phyloP scores from a whole-genome alignment of 495 filamentous ascomycete genomes.

The Aspergillus steynii region DNA sequence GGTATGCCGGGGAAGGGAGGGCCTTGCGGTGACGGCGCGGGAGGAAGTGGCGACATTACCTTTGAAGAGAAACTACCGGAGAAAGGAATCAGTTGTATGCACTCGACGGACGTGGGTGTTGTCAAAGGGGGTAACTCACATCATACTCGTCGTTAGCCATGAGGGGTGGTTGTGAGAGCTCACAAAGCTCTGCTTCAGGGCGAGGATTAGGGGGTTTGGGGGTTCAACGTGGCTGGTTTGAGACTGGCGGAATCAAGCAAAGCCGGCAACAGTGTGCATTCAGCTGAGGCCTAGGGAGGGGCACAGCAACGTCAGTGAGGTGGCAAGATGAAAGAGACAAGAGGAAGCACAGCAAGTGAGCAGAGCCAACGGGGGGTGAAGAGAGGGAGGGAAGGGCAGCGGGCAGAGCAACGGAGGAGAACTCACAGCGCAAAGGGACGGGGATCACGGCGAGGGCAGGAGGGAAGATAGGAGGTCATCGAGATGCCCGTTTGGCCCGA shows the following conservation, averaged over 20 bases:
- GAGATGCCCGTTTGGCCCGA: conserved; percentile 20
- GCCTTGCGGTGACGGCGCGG: conserved; percentile 21
- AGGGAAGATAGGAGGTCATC: conserved; percentile 33
- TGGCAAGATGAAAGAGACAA: background rate
- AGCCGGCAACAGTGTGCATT: conserved; percentile 15
- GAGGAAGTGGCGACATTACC: conserved; percentile 56
- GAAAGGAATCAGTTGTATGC: conserved; percentile 18
- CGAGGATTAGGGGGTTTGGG: conserved; percentile 15
- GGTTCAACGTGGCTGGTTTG: conserved; percentile 23
- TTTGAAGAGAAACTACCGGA: conserved; percentile 96
- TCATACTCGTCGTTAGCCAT: conserved; percentile 99
- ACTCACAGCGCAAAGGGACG: conserved; percentile 13
- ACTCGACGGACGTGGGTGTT: conserved; percentile 1
- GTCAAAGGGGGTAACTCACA: conserved; percentile 59
- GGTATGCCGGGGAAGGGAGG: conserved; percentile 7
- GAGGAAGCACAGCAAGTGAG: background rate
- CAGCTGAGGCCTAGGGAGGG: conserved; percentile 11
- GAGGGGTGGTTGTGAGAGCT: conserved; percentile 23
- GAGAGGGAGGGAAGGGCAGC: background rate
- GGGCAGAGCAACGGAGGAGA: background rate
- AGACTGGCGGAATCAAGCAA: conserved; percentile 20
- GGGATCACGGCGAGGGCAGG: conserved; percentile 8
- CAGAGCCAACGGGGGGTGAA: background rate
- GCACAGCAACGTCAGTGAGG: conserved; percentile 6
- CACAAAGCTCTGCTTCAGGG: conserved; percentile 18